Evolutionary conservation across 1,139 yeast genomes (phyloP).

Genomic region (Suhomyces kunorum): DNA sequence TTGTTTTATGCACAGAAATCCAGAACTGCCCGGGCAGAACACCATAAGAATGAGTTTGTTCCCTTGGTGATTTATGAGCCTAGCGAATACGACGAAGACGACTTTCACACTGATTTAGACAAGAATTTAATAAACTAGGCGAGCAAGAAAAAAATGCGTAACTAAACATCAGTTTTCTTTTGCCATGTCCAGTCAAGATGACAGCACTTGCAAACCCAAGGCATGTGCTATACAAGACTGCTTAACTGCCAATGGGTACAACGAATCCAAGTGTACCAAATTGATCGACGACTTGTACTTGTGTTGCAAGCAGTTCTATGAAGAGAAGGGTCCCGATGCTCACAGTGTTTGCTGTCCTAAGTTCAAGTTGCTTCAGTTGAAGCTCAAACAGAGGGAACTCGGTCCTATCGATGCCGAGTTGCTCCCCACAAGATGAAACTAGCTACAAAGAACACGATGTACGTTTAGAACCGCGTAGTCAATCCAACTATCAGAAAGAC

Average conservation of each 20-base stretch:
- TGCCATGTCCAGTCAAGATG: slow-evolving; percentile 9
- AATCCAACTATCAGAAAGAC: slow-evolving; percentile 45
- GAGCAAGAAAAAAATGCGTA: slow-evolving; percentile 7
- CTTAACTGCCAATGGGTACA: slow-evolving; percentile 50
- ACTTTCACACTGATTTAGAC: slow-evolving; percentile 48
- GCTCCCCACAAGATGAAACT: slow-evolving; percentile 19
- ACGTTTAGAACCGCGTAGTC: slow-evolving; percentile 74
- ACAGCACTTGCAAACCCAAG: slow-evolving; percentile 61
- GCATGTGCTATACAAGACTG: slow-evolving; percentile 77
- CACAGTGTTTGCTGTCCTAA: slow-evolving; percentile 68
- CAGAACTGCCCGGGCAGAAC: slow-evolving; percentile 26
- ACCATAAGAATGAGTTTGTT: slow-evolving; percentile 37
- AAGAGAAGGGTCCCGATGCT: slow-evolving; percentile 52
- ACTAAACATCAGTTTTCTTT: slow-evolving; percentile 2
- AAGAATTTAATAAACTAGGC: slow-evolving; percentile 18
- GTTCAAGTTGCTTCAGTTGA: slow-evolving; percentile 53
- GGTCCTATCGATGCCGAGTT: slow-evolving; percentile 57
- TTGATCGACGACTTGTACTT: slow-evolving; percentile 59
- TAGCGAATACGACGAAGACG: slow-evolving; percentile 51
- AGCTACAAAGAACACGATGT: slow-evolving; percentile 33
- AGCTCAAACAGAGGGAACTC: slow-evolving; percentile 55
- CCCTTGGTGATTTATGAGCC: slow-evolving; percentile 52
- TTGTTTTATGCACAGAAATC: slow-evolving; percentile 41
- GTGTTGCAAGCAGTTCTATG: slow-evolving; percentile 61
- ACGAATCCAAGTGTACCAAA: slow-evolving; percentile 63